Evolutionary conservation across 2,329 filamentous ascomycete genomes (phyloP).

Genomic region (Waltergamsia citrina): DNA sequence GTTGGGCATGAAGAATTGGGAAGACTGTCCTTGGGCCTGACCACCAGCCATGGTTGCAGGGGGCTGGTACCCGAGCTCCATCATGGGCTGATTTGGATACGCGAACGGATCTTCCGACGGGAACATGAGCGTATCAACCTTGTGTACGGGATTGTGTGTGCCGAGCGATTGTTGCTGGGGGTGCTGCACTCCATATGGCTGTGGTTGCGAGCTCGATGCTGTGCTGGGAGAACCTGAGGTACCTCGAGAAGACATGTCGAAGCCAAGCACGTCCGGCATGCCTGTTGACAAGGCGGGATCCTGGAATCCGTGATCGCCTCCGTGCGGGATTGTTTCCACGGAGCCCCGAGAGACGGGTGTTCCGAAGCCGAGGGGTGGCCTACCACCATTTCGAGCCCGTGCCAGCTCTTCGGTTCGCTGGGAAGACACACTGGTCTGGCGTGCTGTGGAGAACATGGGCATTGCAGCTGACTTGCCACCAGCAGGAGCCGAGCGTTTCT

Average conservation of each 20-base stretch:
- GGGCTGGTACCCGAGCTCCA: slow-evolving; percentile 39
- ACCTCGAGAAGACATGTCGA: slow-evolving; percentile 32
- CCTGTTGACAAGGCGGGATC: slow-evolving; percentile 26
- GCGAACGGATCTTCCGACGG: slow-evolving; percentile 69
- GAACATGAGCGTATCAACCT: slow-evolving; percentile 73
- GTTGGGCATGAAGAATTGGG: slow-evolving; percentile 41
- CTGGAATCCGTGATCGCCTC: slow-evolving; percentile 19
- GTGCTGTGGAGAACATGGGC: slow-evolving; percentile 5
- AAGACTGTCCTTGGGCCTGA: slow-evolving; percentile 16
- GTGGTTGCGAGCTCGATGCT: slow-evolving; percentile 28
- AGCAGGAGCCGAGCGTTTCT: slow-evolving; percentile 45
- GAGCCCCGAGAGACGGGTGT: slow-evolving; percentile 17
- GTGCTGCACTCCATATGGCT: slow-evolving; percentile 13
- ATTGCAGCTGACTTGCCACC: slow-evolving; percentile 17
- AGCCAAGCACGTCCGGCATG: slow-evolving; percentile 32
- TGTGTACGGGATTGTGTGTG: slow-evolving; percentile 44
- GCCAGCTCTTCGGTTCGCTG: slow-evolving; percentile 22
- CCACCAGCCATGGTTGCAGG: slow-evolving; percentile 18
- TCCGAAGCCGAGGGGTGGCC: slow-evolving; percentile 11
- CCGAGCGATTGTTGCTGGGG: slow-evolving; percentile 25
- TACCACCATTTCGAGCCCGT: slow-evolving; percentile 15
- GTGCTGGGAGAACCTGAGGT: slow-evolving; percentile 34
- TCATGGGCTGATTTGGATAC: slow-evolving; percentile 69
- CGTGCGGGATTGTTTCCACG: slow-evolving; percentile 19
- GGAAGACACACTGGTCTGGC: slow-evolving; percentile 16